Percentiles rank a stretch among this genome's conserved stretches.
These are phyloP conservation scores for Magnolia changhungtana DNA, from an alignment of 164 flowering plant genomes.

Conservation along the genomic window DNA sequence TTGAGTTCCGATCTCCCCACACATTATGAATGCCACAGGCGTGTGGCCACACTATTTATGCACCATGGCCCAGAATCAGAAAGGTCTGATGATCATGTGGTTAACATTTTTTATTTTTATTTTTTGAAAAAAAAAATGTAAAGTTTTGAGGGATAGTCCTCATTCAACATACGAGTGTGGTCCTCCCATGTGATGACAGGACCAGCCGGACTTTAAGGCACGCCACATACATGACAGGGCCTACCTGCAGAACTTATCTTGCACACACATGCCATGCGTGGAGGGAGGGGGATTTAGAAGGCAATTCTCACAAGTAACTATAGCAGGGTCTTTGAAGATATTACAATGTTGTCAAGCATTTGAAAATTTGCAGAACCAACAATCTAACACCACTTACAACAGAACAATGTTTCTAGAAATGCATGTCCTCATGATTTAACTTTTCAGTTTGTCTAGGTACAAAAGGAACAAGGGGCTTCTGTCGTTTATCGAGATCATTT, in stretches of 20 bases:
- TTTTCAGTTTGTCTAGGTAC: background rate
- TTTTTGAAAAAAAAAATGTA: too few relatives aligned
- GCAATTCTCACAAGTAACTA: background rate
- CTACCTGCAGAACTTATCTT: background rate
- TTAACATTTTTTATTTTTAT: too few relatives aligned
- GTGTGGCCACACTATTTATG: too few relatives aligned
- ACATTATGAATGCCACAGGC: too few relatives aligned
- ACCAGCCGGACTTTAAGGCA: too few relatives aligned
- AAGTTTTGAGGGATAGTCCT: too few relatives aligned
- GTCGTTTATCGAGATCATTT: background rate
- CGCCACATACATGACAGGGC: background rate
- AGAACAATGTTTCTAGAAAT: background rate
- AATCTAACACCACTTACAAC: background rate
- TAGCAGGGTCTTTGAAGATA: background rate
- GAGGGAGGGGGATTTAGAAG: background rate
- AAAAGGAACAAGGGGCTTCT: background rate
- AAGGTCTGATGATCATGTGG: too few relatives aligned
- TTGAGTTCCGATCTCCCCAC: too few relatives aligned
- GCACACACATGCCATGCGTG: background rate
- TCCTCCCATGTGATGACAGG: too few relatives aligned
- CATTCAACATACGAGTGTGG: too few relatives aligned
- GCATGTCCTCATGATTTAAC: background rate
- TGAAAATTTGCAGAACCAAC: background rate
- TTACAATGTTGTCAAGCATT: background rate
- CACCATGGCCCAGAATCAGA: too few relatives aligned